A percentile compares a stretch with the other conserved stretches of the same genome.
phyloP scores from a whole-genome alignment of 768 basidiomycete species.

The Rhizopogon vulgaris region DNA sequence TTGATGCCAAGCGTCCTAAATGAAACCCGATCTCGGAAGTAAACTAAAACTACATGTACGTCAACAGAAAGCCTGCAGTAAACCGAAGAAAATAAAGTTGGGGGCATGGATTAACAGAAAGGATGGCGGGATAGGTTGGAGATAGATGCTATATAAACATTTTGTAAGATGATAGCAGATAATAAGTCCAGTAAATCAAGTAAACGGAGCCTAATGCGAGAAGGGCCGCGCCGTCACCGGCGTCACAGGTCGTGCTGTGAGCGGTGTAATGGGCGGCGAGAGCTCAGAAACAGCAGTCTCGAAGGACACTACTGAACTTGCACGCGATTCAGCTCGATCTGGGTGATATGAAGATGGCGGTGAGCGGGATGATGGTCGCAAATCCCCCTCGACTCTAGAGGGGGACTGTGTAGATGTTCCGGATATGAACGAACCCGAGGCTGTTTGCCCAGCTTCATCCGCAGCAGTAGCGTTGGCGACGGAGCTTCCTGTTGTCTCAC shows the following conservation, averaged over 20 bases:
- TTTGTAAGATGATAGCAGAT: neutral
- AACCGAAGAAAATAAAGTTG: too few species aligned
- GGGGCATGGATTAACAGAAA: neutral
- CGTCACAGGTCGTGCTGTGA: constrained; percentile 12
- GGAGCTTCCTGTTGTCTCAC: neutral
- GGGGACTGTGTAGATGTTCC: neutral
- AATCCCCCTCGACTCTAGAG: neutral
- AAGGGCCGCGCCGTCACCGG: constrained; percentile 15
- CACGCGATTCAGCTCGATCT: constrained; percentile 8
- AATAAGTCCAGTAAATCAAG: neutral
- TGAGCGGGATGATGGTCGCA: neutral
- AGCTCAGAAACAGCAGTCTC: constrained; percentile 5
- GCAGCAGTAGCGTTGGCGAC: neutral
- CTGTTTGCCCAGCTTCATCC: neutral
- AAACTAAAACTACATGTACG: neutral
- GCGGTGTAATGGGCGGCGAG: neutral
- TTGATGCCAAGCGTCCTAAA: neutral
- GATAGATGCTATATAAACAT: neutral
- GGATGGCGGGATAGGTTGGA: neutral
- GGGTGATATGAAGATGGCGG: neutral
- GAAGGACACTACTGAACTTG: constrained; percentile 12
- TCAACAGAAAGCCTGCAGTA: neutral
- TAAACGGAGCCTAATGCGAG: neutral
- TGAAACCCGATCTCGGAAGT: neutral
- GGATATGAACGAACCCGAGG: neutral